Evolutionary conservation across 164 flowering plant species (phyloP).

Genomic region (Litsea cubeba): DNA sequence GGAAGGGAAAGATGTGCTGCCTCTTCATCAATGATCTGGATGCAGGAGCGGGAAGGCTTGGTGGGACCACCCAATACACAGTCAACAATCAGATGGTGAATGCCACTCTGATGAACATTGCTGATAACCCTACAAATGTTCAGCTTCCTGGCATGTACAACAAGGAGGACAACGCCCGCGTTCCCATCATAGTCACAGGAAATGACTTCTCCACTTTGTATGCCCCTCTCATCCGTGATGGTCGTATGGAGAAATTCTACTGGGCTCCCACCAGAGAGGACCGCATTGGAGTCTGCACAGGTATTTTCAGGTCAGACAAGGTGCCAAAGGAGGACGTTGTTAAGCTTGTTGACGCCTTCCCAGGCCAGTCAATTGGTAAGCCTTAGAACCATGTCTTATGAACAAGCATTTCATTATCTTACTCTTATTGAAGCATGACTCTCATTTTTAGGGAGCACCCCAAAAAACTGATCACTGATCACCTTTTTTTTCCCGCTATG

Average conservation of each 20-base stretch:
- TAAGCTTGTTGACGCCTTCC: slow-evolving; percentile 38
- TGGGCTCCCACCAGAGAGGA: slow-evolving; percentile 51
- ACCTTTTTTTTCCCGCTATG: not conserved
- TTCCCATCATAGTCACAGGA: slow-evolving; percentile 48
- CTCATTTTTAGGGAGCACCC: too few relatives aligned
- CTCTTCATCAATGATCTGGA: slow-evolving; percentile 52
- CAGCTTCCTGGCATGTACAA: slow-evolving; percentile 55
- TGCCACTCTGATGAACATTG: slow-evolving; percentile 55
- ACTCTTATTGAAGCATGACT: too few relatives aligned
- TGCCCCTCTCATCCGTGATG: slow-evolving; percentile 56
- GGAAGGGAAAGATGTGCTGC: slow-evolving; percentile 45
- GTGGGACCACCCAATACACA: slow-evolving; percentile 51
- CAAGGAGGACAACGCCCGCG: slow-evolving; percentile 46
- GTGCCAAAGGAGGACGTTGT: slow-evolving; percentile 27
- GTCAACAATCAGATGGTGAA: slow-evolving; percentile 59
- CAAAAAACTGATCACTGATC: not conserved
- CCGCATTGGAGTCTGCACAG: slow-evolving; percentile 42
- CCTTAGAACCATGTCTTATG: not conserved
- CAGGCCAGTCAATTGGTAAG: slow-evolving; percentile 46
- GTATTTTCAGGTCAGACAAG: slow-evolving; percentile 36
- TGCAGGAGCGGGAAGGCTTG: slow-evolving; percentile 48
- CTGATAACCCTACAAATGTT: slow-evolving; percentile 51
- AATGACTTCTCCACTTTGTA: slow-evolving; percentile 54
- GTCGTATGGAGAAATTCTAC: slow-evolving; percentile 57
- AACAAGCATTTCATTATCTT: too few relatives aligned